These are phyloP conservation scores for Eucalyptus leucophloia DNA, from an alignment of 345 rosid species.

Conservation along the genomic window DNA sequence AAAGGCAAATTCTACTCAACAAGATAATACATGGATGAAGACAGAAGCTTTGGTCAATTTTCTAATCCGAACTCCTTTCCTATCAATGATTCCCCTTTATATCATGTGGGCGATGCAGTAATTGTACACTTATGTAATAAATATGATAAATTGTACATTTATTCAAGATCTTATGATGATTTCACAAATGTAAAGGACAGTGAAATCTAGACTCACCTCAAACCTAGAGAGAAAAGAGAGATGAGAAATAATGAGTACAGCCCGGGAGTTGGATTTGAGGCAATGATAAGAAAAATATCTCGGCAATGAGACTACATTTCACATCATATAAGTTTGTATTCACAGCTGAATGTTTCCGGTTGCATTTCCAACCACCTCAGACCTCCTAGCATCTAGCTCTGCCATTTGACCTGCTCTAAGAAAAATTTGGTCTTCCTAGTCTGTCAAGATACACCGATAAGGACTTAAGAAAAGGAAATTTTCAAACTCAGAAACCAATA, in stretches of 20 bases:
- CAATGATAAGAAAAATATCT: slow-evolving; percentile 27
- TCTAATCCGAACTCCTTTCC: too few species aligned
- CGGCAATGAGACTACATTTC: slow-evolving; percentile 63
- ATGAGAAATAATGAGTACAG: neutral
- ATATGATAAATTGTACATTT: too few species aligned
- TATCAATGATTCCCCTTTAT: slow-evolving; percentile 34
- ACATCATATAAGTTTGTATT: slow-evolving; percentile 59
- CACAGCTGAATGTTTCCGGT: slow-evolving; percentile 74
- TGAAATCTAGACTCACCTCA: neutral
- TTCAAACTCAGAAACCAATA: neutral
- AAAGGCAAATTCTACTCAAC: too few species aligned
- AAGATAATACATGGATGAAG: rapidly evolving
- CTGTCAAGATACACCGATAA: slow-evolving; percentile 8
- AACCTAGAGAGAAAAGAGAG: neutral
- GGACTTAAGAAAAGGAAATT: neutral
- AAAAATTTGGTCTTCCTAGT: slow-evolving; percentile 75
- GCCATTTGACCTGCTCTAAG: slow-evolving; percentile 99
- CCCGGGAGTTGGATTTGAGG: neutral
- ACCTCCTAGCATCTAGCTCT: slow-evolving; percentile 88
- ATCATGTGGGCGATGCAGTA: slow-evolving; percentile 9
- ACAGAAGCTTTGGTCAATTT: too few species aligned
- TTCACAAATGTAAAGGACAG: neutral
- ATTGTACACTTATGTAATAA: too few species aligned
- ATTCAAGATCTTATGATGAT: neutral
- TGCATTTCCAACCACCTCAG: slow-evolving; percentile 87